Percentiles rank a stretch among this genome's conserved stretches.
These are phyloP conservation scores for Tetrapisispora namnaoensis DNA, from an alignment of 805 yeast genomes.

Conservation along the genomic window DNA sequence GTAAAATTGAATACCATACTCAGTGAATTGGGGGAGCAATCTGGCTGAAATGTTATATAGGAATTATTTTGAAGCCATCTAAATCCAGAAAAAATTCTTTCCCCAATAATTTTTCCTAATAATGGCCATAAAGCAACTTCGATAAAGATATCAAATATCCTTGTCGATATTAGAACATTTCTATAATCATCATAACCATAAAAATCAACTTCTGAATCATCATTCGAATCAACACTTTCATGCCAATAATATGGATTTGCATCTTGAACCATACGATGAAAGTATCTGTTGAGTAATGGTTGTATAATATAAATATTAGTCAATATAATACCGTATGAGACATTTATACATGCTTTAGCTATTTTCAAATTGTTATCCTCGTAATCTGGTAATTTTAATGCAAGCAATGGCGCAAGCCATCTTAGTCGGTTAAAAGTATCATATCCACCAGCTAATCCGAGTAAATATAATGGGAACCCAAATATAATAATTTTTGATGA, in stretches of 20 bases:
- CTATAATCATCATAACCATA: constrained; percentile 6
- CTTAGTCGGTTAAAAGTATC: constrained; percentile 6
- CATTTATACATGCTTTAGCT: constrained; percentile 1
- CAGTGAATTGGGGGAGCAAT: constrained; percentile 14
- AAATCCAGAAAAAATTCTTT: constrained; percentile 5
- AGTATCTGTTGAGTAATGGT: constrained; percentile 8
- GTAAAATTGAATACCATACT: constrained; percentile 18
- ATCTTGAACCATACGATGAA: constrained; percentile 6
- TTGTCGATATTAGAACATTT: constrained; percentile 8
- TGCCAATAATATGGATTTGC: constrained; percentile 7
- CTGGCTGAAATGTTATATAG: constrained; percentile 4
- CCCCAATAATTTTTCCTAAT: constrained; percentile 10
- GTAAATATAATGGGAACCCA: constrained; percentile 17
- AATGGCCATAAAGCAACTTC: constrained; percentile 17
- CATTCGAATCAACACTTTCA: neutral
- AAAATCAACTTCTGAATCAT: neutral
- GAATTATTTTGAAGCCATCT: constrained; percentile 6
- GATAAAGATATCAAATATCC: constrained; percentile 12
- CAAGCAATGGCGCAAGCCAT: constrained; percentile 13
- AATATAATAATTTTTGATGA: constrained; percentile 11
- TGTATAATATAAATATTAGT: constrained; percentile 4
- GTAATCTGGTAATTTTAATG: neutral
- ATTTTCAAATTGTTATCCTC: neutral
- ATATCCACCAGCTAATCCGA: constrained; percentile 4
- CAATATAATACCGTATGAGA: constrained; percentile 4